These are phyloP conservation scores for Brassica incana DNA, from an alignment of 345 rosid species.

Conservation along the genomic window DNA sequence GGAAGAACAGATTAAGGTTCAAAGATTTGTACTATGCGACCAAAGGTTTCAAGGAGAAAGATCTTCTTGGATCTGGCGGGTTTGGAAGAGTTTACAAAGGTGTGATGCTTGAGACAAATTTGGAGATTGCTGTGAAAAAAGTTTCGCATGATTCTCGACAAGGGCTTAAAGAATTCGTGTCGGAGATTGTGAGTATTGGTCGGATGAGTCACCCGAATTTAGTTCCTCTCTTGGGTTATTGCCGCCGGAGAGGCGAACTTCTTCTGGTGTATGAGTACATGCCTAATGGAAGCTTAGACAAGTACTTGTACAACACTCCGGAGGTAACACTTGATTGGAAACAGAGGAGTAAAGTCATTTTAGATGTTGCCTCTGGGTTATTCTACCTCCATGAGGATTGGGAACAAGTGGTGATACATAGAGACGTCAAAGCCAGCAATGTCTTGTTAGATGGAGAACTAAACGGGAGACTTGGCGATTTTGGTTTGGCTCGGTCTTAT, in stretches of 20 bases:
- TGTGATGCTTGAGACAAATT: not conserved
- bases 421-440: not conserved
- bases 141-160: not conserved
- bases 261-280: not conserved
- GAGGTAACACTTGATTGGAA: not conserved
- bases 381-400: not conserved
- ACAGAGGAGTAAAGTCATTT: not conserved
- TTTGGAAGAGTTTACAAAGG: not conserved
- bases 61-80: not conserved
- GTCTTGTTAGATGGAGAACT: not conserved
- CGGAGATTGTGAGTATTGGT: not conserved
- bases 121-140: not conserved
- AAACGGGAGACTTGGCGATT: not conserved
- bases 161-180: not conserved
- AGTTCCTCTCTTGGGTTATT: not conserved
- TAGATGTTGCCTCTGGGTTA: not conserved
- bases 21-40: not conserved
- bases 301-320: conserved; percentile 1
- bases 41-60: not conserved
- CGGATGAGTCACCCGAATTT: not conserved
- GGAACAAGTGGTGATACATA: not conserved
- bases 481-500: not conserved
- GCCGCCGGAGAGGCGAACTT: not conserved
- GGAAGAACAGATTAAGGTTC: not conserved
- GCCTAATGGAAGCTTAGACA: not conserved